Conservation (phyloP, 352 stramenopile species). For the Phytophthora melonis region DNA sequence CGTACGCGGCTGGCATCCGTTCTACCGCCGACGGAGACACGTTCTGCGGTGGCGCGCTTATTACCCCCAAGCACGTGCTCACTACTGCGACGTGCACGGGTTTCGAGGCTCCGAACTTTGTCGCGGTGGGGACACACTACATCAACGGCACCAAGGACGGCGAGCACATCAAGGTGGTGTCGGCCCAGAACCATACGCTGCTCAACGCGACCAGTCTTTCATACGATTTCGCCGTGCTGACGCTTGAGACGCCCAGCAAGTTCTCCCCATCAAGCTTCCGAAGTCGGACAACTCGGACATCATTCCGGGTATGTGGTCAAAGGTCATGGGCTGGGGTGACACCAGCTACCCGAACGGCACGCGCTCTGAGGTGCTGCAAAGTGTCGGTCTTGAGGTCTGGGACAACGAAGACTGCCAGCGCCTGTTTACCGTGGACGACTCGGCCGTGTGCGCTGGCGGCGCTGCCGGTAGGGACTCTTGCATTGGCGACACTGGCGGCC, state of each 20-base stretch:
- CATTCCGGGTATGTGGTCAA: constrained; percentile 31
- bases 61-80: constrained; percentile 15
- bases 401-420: constrained; percentile 41
- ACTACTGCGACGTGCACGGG: not conserved
- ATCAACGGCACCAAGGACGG: constrained; percentile 17
- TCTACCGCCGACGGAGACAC: constrained; percentile 9
- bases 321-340: constrained; percentile 44
- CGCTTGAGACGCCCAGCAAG: constrained; percentile 38
- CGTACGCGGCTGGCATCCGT: constrained; percentile 34
- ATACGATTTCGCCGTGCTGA: constrained; percentile 48
- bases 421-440: constrained; percentile 32
- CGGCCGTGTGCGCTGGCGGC: constrained; percentile 58
- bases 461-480: constrained; percentile 31
- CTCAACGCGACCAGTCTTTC: constrained; percentile 32
- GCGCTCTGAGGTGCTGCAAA: constrained; percentile 35
- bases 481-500: constrained; percentile 56
- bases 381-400: constrained; percentile 47
- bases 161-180: constrained; percentile 13
- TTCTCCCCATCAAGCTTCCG: constrained; percentile 40
- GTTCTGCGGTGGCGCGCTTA: constrained; percentile 5
- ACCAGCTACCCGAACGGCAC: constrained; percentile 32
- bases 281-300: constrained; percentile 35
- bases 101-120: not conserved
- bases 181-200: constrained; percentile 16
- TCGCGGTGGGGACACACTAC: constrained; percentile 15